Percentiles rank a stretch among this genome's conserved stretches.
Evolutionary conservation across 768 basidiomycete genomes (phyloP).

Genomic region (Russula griseocarnosa): DNA sequence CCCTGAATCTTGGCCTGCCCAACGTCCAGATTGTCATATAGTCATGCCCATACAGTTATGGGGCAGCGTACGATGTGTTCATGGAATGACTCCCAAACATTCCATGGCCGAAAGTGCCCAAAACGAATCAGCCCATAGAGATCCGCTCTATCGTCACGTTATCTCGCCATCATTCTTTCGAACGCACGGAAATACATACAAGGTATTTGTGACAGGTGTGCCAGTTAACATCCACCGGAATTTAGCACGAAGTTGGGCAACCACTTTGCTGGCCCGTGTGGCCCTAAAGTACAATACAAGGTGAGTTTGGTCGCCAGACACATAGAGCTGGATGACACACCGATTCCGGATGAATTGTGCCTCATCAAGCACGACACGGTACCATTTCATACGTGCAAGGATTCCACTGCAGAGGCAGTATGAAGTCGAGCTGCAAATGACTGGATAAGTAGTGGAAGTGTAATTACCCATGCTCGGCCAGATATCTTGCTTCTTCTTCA

Average conservation of each 20-base stretch:
- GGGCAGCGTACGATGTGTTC: conserved; percentile 43
- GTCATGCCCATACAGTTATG: neutral
- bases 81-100: conserved; percentile 69
- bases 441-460: neutral
- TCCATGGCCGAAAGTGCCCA: conserved; percentile 64
- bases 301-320: neutral
- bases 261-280: conserved; percentile 55
- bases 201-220: conserved; percentile 68
- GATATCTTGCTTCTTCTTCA: conserved; percentile 47
- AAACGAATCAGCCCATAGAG: conserved; percentile 69
- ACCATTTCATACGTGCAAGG: conserved; percentile 59
- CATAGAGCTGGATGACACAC: conserved; percentile 31
- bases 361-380: conserved; percentile 72
- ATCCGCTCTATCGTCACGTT: conserved; percentile 46
- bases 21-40: neutral
- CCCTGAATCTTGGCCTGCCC: conserved; percentile 50
- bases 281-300: conserved; percentile 34
- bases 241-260: conserved; percentile 57
- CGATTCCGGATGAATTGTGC: conserved; percentile 73
- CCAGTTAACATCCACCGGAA: conserved; percentile 80
- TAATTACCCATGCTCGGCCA: conserved; percentile 47
- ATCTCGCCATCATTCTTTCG: neutral
- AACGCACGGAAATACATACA: conserved; percentile 38
- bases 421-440: neutral
- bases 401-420: conserved; percentile 42